phyloP scores from a whole-genome alignment of 257 asterid species.

The Nicotiana noctiflora region DNA sequence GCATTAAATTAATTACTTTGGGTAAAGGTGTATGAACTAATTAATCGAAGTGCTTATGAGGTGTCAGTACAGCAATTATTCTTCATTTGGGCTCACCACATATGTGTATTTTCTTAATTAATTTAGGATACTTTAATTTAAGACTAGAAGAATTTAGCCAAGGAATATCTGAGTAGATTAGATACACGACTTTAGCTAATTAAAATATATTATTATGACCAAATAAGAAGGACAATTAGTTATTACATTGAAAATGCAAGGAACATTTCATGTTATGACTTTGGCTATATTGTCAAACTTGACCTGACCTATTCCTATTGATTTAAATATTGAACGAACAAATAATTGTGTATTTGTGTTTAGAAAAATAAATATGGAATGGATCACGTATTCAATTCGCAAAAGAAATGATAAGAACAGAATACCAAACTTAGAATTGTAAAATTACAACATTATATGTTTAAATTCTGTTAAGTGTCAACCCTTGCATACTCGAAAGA shows the following conservation, averaged over 20 bases:
- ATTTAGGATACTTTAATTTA: not conserved
- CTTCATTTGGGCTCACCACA: not conserved
- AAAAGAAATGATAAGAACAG: no score
- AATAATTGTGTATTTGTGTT: not conserved
- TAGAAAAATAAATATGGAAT: not conserved
- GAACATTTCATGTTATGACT: not conserved
- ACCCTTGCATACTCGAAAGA: conserved; percentile 2
- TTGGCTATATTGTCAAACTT: not conserved
- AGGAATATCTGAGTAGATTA: not conserved
- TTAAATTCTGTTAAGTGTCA: not conserved
- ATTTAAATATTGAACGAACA: not conserved
- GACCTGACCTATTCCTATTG: not conserved
- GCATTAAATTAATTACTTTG: not conserved
- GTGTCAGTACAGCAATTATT: not conserved
- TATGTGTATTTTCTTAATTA: not conserved
- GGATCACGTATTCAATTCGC: no score
- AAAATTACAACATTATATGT: not conserved
- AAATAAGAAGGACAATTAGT: not conserved
- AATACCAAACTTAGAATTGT: not conserved
- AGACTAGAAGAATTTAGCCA: not conserved
- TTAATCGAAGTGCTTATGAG: not conserved
- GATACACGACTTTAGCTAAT: not conserved
- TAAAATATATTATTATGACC: not conserved
- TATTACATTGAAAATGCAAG: not conserved
- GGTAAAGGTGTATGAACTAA: conserved; percentile 2